phyloP scores from a whole-genome alignment of 305 asterid genomes.

The Petunia hybrid region DNA sequence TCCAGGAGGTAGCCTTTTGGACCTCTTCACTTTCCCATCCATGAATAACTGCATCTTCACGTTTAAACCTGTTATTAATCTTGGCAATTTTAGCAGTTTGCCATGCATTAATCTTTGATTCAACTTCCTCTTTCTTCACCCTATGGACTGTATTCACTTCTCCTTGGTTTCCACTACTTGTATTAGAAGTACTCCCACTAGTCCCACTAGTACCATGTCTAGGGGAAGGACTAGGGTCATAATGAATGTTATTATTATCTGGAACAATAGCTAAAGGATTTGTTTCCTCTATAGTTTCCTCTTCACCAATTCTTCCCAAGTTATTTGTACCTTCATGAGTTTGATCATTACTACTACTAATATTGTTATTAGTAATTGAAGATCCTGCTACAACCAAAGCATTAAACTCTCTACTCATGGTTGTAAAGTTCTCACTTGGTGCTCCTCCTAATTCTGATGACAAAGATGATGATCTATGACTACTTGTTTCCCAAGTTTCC shows the following conservation, averaged over 20 bases:
- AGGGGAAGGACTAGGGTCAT: conserved; percentile 46
- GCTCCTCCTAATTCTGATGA: conserved; percentile 58
- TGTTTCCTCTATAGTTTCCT: conserved; percentile 51
- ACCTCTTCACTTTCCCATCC: conserved; percentile 93
- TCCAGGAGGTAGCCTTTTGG: conserved; percentile 82
- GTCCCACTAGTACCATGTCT: conserved; percentile 36
- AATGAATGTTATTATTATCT: conserved; percentile 36
- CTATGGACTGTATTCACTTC: conserved; percentile 54
- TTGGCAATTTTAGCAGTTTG: conserved; percentile 81
- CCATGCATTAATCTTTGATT: conserved; percentile 88
- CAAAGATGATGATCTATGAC: conserved; percentile 59
- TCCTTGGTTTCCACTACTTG: conserved; percentile 22
- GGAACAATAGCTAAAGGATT: conserved; percentile 85
- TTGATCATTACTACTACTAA: conserved; percentile 34
- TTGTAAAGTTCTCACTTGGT: conserved; percentile 63
- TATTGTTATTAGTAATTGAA: conserved; percentile 37
- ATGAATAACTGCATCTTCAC: conserved; percentile 80
- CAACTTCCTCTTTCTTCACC: conserved; percentile 91
- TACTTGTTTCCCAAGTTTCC: conserved; percentile 64
- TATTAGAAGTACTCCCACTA: not conserved
- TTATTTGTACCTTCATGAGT: conserved; percentile 35
- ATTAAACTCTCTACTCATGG: conserved; percentile 83
- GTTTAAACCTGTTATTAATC: conserved; percentile 84
- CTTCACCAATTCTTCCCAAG: conserved; percentile 72
- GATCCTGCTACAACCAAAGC: conserved; percentile 83